Evolutionary conservation across 169 alveolate species (phyloP), one percentile per base, ranked within the genome.

Genomic region (Eimeria praecox): DNA sequence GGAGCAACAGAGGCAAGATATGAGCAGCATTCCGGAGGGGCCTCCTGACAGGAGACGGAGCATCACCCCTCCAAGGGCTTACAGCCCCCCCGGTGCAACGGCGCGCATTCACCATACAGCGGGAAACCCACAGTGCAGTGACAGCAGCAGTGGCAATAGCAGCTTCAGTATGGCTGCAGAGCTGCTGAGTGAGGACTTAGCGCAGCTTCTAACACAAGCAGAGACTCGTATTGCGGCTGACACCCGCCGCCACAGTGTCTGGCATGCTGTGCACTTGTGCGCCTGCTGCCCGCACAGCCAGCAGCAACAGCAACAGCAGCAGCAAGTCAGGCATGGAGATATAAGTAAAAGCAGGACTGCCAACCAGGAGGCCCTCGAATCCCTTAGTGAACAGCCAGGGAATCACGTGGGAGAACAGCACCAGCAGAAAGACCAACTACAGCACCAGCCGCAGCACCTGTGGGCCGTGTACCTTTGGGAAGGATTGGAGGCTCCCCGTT

Each of bases 391-490:
- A 40, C 54, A 54, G 33, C n/a, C 46, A 56, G 52, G 73, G 71
- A 49, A 54, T 12, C 42, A 49, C 22, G 24, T 46, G 40, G 91
- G 73, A 33, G 91, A 54, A 20, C 82, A 56, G n/a, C 82, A 33
- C 8, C 54, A 22, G 4, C 49, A 33, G 38, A 54, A 56, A 38
- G 38, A 44, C 20, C 78, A 59, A 73, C 93, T 40, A 62, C 93
- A 86, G 62, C 92, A 14, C 62, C 80, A 86, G 82, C 82, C 38
- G 93, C 93, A 86, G 82, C 93, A 86, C 82, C 82, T 86, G 56
- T 86, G 93, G 93, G 93, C 93, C 33, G 93, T 86, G 38, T 86
- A 86, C 62, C 46, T 86, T 22, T 86, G 93, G 93, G 93, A 86
- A 62, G 93, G 93, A 56, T 9, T 86, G 80, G 93, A 86, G 82